phyloP scores from a whole-genome alignment of 1,139 yeast genomes.

The Candida mesenterica region DNA sequence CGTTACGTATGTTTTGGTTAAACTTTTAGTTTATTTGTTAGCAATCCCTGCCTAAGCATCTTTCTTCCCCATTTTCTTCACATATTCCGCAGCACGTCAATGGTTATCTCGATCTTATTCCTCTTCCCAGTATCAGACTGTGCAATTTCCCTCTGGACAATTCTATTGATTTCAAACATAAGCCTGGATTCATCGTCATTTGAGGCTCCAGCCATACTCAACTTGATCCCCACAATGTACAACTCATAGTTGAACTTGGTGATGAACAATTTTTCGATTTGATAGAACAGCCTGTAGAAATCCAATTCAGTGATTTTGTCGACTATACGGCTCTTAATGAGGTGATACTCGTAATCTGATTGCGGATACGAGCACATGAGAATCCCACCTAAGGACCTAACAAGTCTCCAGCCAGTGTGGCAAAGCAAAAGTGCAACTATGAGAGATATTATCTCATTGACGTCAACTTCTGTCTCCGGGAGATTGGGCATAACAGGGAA shows the following conservation, averaged over 20 bases:
- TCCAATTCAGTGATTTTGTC: slow-evolving; percentile 45
- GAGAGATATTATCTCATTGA: slow-evolving; percentile 51
- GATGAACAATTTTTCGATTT: slow-evolving; percentile 48
- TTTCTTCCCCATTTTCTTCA: too few relatives aligned
- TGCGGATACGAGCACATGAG: slow-evolving; percentile 54
- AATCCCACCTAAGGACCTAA: slow-evolving; percentile 50
- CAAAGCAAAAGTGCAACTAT: slow-evolving; percentile 49
- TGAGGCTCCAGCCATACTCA: slow-evolving; percentile 66
- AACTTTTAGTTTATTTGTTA: too few relatives aligned
- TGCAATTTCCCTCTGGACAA: slow-evolving; percentile 37
- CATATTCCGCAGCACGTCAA: slow-evolving; percentile 50
- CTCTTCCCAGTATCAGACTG: slow-evolving; percentile 20
- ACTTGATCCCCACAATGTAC: slow-evolving; percentile 53
- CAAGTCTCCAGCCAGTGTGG: slow-evolving; percentile 54
- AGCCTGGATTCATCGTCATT: slow-evolving; percentile 63
- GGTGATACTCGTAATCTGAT: slow-evolving; percentile 37
- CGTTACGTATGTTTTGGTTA: too few relatives aligned
- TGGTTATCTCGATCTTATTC: slow-evolving; percentile 54
- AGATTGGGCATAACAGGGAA: slow-evolving; percentile 36
- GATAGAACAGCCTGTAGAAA: slow-evolving; percentile 49
- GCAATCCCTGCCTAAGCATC: too few relatives aligned
- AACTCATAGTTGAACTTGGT: slow-evolving; percentile 63
- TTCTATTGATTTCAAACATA: slow-evolving; percentile 51
- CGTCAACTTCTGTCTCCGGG: slow-evolving; percentile 35
- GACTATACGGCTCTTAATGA: slow-evolving; percentile 32